Percentiles rank a stretch among this genome's conserved stretches.
phyloP scores from a whole-genome alignment of 2,329 filamentous ascomycete species.

The Chalara sp. region DNA sequence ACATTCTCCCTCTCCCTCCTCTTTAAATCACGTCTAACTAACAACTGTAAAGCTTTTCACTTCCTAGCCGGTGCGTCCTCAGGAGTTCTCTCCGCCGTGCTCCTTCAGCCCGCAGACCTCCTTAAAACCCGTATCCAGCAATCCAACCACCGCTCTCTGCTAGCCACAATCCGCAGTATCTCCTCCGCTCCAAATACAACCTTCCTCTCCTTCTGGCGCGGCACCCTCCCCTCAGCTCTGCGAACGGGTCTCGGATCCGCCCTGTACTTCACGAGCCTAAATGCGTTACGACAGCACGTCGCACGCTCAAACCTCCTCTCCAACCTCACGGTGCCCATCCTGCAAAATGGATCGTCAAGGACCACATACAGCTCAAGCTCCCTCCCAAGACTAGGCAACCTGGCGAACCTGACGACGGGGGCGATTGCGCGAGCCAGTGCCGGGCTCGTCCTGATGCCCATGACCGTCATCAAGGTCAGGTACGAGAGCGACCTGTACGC shows the following conservation, averaged over 20 bases:
- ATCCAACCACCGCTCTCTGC: slow-evolving; percentile 63
- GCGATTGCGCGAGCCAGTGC: slow-evolving; percentile 78
- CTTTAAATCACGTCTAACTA: slow-evolving; percentile 1
- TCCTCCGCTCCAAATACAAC: slow-evolving; percentile 56
- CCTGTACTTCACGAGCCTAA: slow-evolving; percentile 87
- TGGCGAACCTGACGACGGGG: slow-evolving; percentile 79
- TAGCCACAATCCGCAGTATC: slow-evolving; percentile 63
- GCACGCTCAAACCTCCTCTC: slow-evolving; percentile 37
- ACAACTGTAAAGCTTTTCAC: slow-evolving; percentile 57
- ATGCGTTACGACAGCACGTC: slow-evolving; percentile 68
- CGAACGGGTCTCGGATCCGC: slow-evolving; percentile 90
- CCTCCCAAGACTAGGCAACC: slow-evolving; percentile 75
- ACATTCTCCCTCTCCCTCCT: slow-evolving; percentile 13
- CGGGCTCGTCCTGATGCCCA: slow-evolving; percentile 87
- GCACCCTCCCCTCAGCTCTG: slow-evolving; percentile 85
- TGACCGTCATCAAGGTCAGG: slow-evolving; percentile 93
- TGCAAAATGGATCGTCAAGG: slow-evolving; percentile 15
- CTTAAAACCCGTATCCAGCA: slow-evolving; percentile 96
- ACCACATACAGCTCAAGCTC: slow-evolving; percentile 50
- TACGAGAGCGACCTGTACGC: slow-evolving; percentile 85
- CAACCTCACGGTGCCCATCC: slow-evolving; percentile 16
- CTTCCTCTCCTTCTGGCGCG: slow-evolving; percentile 72
- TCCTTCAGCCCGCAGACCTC: slow-evolving; percentile 91
- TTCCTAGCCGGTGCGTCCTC: slow-evolving; percentile 84
- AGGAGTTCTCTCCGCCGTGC: slow-evolving; percentile 78